These are phyloP conservation scores for Aureobasidium sp. DNA, from an alignment of 2,329 filamentous ascomycete species.

Conservation along the genomic window DNA sequence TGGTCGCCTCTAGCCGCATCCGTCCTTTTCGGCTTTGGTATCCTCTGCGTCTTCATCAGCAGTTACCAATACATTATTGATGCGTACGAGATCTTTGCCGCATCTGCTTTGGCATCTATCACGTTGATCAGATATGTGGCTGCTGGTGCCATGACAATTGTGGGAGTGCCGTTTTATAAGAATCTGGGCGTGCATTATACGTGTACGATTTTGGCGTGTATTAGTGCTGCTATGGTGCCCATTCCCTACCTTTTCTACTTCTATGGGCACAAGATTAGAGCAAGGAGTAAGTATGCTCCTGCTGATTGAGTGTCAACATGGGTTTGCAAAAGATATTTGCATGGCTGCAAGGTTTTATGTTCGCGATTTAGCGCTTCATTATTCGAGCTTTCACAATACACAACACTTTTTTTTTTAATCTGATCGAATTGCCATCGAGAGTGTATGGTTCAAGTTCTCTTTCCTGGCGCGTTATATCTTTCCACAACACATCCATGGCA, in stretches of 20 bases:
- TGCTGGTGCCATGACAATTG: constrained; percentile 33
- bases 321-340: no score
- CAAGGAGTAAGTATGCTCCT: constrained; percentile 20
- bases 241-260: constrained; percentile 36
- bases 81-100: constrained; percentile 45
- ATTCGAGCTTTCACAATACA: background rate
- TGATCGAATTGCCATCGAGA: no score
- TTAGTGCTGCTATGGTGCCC: constrained; percentile 26
- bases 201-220: constrained; percentile 25
- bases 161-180: constrained; percentile 30
- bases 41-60: constrained; percentile 36
- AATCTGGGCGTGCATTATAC: constrained; percentile 30
- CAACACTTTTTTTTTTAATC: background rate
- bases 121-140: constrained; percentile 33
- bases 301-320: background rate
- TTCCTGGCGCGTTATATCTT: no score
- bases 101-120: constrained; percentile 36
- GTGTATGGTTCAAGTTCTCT: no score
- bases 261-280: constrained; percentile 30
- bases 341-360: background rate
- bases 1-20: constrained; percentile 44
- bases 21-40: constrained; percentile 44
- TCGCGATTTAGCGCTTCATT: background rate
- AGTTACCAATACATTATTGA: constrained; percentile 52
- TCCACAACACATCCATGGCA: no score